phyloP scores from a whole-genome alignment of 257 asterid genomes.

The Cinchona pubescens region DNA sequence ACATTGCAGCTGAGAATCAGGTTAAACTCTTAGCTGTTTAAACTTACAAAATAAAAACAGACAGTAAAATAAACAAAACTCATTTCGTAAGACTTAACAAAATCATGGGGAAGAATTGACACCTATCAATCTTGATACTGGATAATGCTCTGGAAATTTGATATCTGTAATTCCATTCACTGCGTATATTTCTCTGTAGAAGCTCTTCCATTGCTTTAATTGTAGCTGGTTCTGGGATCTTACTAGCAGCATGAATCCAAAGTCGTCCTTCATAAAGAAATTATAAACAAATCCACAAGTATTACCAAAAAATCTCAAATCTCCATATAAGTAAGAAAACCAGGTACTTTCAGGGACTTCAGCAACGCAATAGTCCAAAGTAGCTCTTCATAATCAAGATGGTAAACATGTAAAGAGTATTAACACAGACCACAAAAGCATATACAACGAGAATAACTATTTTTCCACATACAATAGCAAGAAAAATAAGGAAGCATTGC shows the following conservation, averaged over 20 bases:
- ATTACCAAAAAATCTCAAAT: slow-evolving; percentile 1
- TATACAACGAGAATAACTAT: too few relatives aligned
- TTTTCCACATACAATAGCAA: too few relatives aligned
- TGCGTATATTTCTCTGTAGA: slow-evolving; percentile 86
- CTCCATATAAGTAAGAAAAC: not conserved
- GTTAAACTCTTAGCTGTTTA: too few relatives aligned
- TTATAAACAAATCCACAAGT: not conserved
- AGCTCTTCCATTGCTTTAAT: slow-evolving; percentile 91
- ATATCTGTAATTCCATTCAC: slow-evolving; percentile 72
- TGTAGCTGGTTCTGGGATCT: slow-evolving; percentile 86
- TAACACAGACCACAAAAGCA: not conserved
- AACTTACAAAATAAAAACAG: not conserved
- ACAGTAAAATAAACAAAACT: too few relatives aligned
- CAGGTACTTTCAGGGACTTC: not conserved
- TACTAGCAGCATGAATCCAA: slow-evolving; percentile 98
- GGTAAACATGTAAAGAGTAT: not conserved
- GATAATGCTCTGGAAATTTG: slow-evolving; percentile 91
- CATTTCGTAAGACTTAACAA: too few relatives aligned
- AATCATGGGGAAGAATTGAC: slow-evolving; percentile 8
- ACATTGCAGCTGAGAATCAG: too few relatives aligned
- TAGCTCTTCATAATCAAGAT: slow-evolving; percentile 2
- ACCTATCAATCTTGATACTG: slow-evolving; percentile 90
- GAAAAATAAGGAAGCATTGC: too few relatives aligned
- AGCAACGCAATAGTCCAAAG: not conserved
- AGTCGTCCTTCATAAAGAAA: slow-evolving; percentile 57